A percentile compares a stretch with the other conserved stretches of the same genome.
Evolutionary conservation across 192 early-diverging fungal species (phyloP).

Genomic region (Rhizophagus clarus): DNA sequence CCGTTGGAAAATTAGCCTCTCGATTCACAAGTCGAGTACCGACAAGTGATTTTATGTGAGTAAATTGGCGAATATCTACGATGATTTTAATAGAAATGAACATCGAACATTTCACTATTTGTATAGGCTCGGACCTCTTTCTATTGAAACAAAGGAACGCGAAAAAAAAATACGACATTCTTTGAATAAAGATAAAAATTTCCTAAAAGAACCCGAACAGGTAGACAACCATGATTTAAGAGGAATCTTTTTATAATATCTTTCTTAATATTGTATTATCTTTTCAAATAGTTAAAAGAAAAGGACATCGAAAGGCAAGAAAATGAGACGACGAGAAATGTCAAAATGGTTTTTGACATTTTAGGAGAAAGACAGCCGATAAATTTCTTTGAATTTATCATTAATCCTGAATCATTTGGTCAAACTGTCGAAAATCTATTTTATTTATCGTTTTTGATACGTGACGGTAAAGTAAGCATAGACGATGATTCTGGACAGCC

Average conservation of each 20-base stretch:
- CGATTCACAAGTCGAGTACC: conserved; percentile 60
- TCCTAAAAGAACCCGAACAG: conserved; percentile 44
- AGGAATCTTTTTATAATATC: not conserved
- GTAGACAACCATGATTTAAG: not conserved
- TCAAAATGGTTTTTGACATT: conserved; percentile 66
- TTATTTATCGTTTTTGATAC: conserved; percentile 93
- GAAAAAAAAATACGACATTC: conserved; percentile 30
- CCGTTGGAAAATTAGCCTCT: conserved; percentile 56
- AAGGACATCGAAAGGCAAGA: conserved; percentile 76
- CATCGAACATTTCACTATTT: conserved; percentile 19
- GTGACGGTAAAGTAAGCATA: conserved; percentile 79
- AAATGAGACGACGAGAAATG: conserved; percentile 86
- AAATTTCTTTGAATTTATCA: conserved; percentile 83
- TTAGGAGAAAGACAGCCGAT: conserved; percentile 58
- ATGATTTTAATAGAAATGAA: not conserved
- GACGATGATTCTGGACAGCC: conserved; percentile 72
- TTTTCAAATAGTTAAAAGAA: conserved; percentile 49
- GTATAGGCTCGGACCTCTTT: conserved; percentile 69
- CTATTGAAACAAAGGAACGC: conserved; percentile 59
- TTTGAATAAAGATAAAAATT: conserved; percentile 50
- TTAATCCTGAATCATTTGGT: conserved; percentile 87
- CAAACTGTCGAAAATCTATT: conserved; percentile 98
- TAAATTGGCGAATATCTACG: not conserved
- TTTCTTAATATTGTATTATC: conserved; percentile 34
- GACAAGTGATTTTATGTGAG: conserved; percentile 79